Evolutionary conservation across 495 filamentous ascomycete genomes (phyloP), one percentile per base, ranked within the genome.

Genomic region (Penicillium ochrochloron): DNA sequence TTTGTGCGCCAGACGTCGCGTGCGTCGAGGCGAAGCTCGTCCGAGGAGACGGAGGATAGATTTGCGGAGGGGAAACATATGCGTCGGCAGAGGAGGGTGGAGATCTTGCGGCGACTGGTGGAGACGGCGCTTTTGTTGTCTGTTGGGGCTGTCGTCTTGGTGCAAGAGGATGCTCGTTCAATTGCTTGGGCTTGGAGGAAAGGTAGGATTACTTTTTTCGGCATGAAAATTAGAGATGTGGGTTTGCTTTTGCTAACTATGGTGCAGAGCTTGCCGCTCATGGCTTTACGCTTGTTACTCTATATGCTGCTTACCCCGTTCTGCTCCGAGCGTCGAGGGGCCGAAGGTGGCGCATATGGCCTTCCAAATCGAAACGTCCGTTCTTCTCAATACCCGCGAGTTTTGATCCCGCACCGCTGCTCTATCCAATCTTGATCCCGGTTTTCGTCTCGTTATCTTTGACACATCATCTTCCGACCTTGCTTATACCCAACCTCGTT

Each of bases 381-480:
- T 76, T 73, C 31, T 79, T 83, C 70, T 85, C 74, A 51, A 79
- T 96, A 19, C 91, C 92, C 1, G 71, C 87, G 14, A 80, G 84
- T 29, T 97, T 98, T 73, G 95, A 99, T 70, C 95, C 93, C 2
- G 95, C 95, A 17, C 92, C 95, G 7, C 78, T 98, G 10, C 80
- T 99, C 21, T 99, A 98, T 69, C 96, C 95, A 2, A 80, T 88
- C 1, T 66, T 90, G 0, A 81, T 97, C 9, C 92, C 95, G 2
- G 68, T 95, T 9, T 82, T 92, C 21, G 89, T 96, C 39, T 89
- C 95, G 5, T 74, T 95, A 6, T 89, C 93, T 17, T 81, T 97
- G n/a, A 83, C 87, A 29, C 80, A 84, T 23, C 78, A 82, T 53
- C 80, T 80, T 35, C 67, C 82, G 25, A 78, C 78, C 11, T 74